Evolutionary conservation across 306 rosid genomes (phyloP), one percentile per base, ranked within the genome.

Genomic region (Rubus parviflorus): DNA sequence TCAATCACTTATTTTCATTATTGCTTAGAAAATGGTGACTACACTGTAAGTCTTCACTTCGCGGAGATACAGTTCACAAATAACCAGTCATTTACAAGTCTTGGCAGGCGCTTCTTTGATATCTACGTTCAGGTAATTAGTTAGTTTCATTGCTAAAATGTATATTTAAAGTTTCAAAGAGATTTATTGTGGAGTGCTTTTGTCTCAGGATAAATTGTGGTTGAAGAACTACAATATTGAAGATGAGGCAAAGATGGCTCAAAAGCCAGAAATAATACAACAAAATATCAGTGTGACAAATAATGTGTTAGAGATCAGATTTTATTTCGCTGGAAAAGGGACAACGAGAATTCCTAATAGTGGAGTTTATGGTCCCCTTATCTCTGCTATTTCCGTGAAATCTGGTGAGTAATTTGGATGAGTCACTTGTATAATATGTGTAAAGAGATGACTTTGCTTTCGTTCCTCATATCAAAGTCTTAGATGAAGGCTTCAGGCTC

Each of bases 1-100:
- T 81, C 92, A 4, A 86, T 91, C 25, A 81, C 92, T 63, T 91
- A 87, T 72, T 91, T 91, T 86, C 97, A 91, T 74, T 79, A 85
- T 68, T 91, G 93, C 81, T 86, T 91, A 83, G 89, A 87, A 65
- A 84, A 91, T 78, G 93, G 97, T 74, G 74, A 83, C 85, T 92
- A 88, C 75, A 81, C 80, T 19, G 77, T 90, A 14, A 86, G 63
- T 68, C 87, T 92, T 75, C 92, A 87, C 87, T 91, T 91, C 54
- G 86, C 87, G 4, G 97, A 91, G 86, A 76, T 91, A 84, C 84
- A 78, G 78, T 91, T 87, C 70, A 84, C 92, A 25, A 84, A 85
- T 79, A 89, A 86, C 63, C 42, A 74, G 74, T 77, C 88, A 30
- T 89, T 81, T 75, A 25, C n/a, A 10, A 86, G 84, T 62, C 89